Evolutionary conservation across 2,329 filamentous ascomycete species (phyloP).

Genomic region (Pseudocercospora fijiensis): DNA sequence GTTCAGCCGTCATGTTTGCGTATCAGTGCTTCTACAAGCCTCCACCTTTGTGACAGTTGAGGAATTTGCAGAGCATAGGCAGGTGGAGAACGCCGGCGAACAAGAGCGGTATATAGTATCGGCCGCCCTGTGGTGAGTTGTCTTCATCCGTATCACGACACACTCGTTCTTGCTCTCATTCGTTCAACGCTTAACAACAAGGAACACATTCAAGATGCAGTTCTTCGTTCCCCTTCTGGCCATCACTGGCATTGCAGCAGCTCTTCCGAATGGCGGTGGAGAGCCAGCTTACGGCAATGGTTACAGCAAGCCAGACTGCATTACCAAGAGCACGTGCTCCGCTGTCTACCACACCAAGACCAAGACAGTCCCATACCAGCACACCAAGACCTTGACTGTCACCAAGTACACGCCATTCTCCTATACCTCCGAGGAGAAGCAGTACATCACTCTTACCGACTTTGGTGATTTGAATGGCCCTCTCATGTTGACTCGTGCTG

Average conservation of each 20-base stretch:
- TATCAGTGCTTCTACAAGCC: neutral
- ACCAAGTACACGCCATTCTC: constrained; percentile 19
- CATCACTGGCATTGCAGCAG: constrained; percentile 19
- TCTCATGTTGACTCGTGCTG: neutral
- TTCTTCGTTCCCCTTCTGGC: constrained; percentile 18
- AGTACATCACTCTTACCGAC: constrained; percentile 11
- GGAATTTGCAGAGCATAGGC: neutral
- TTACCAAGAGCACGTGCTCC: constrained; percentile 23
- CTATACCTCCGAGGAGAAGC: constrained; percentile 12
- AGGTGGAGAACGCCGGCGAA: neutral
- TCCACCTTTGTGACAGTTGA: neutral
- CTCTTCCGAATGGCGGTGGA: constrained; percentile 17
- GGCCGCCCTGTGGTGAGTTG: neutral
- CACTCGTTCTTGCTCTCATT: neutral
- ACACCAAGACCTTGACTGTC: constrained; percentile 20
- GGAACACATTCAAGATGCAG: constrained; percentile 15
- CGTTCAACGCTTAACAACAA: neutral
- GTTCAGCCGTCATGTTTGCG: neutral
- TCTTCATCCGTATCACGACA: constrained; percentile 4
- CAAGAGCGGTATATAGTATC: neutral
- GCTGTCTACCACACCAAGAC: constrained; percentile 21
- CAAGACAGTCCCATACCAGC: constrained; percentile 19
- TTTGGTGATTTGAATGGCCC: constrained; percentile 5
- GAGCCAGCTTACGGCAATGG: constrained; percentile 3
- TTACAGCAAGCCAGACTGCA: constrained; percentile 15